A percentile compares a stretch with the other conserved stretches of the same genome.
phyloP scores from a whole-genome alignment of 371 early-diverging fungal genomes.

The Lichtheimia corymbifera region DNA sequence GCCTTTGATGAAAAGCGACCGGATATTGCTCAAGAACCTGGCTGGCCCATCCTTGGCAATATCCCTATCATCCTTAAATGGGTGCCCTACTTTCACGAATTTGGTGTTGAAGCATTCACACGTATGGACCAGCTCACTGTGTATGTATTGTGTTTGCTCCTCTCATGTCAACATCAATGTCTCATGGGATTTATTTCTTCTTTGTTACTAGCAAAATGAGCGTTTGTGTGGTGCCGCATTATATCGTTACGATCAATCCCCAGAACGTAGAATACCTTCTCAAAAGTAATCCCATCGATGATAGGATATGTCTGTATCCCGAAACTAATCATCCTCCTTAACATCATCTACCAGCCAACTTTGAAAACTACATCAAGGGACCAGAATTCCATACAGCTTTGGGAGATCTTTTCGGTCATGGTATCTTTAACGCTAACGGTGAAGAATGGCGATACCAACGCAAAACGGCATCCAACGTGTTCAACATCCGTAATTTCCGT shows the following conservation, averaged over 20 bases:
- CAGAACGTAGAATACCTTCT: constrained; percentile 28
- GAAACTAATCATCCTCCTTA: neutral
- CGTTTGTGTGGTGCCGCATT: constrained; percentile 20
- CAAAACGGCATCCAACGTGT: constrained; percentile 52
- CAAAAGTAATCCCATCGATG: constrained; percentile 18
- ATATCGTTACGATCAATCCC: constrained; percentile 26
- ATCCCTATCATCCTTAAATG: constrained; percentile 20
- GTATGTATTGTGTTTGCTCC: constrained; percentile 7
- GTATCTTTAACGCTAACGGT: constrained; percentile 49
- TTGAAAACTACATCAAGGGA: constrained; percentile 42
- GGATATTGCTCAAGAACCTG: constrained; percentile 23
- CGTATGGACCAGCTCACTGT: constrained; percentile 18
- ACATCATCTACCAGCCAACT: constrained; percentile 20
- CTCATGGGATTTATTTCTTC: neutral
- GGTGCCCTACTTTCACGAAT: constrained; percentile 25
- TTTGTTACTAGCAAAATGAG: constrained; percentile 18
- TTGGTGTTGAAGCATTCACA: constrained; percentile 21
- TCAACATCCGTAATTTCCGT: constrained; percentile 57
- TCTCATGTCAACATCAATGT: neutral
- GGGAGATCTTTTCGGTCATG: constrained; percentile 34
- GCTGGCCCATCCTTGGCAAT: constrained; percentile 30
- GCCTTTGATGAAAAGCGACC: constrained; percentile 26
- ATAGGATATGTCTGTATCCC: neutral
- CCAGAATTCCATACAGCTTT: constrained; percentile 30
- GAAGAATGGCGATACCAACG: constrained; percentile 49